Base-by-base conservation (phyloP, 1,284 basidiomycete species). In the Heterobasidion irregulare region DNA sequence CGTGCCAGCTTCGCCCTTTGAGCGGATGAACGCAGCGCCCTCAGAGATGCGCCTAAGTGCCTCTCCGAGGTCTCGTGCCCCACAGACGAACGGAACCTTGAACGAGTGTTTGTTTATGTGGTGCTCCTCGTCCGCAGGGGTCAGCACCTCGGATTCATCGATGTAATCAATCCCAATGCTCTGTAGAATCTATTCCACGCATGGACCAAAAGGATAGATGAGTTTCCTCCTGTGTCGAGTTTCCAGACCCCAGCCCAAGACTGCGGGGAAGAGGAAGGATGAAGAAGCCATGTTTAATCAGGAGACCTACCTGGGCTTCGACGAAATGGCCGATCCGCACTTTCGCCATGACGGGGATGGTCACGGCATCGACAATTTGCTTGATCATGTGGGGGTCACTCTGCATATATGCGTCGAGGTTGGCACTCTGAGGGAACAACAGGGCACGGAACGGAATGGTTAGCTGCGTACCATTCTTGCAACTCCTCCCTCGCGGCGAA, bases 311-410 rank as follows among this genome's bases (percentile, higher is more conserved):
- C 78, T 95, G 93, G 6, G 93, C 93, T 73, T 97, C 95, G 58
- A 96, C 95, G 63, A 96, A 90, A 74, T 99, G 96, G 1, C 96
- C 97, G 70, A 99, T 98, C 63, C 97, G 86, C 58, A 86, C 88
- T 75, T 95, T 94, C 54, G 92, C 92, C 91, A 94, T 94, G 65
- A 91, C 88, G 26, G 89, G 94, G 65, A 97, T 94, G 26, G 92
- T 94, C 49, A 96, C 92, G 34, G 91, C 83, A 56, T 86, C 88
- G 62, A 94, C 89, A 70, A 98, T 98, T 68, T 91, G 83, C 72
- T 98, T 98, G 78, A 99, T 98, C 89, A 98, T 93, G 57, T 84
- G 78, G 9, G 95, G 95, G 74, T 98, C 95, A 67, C 91, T 94
- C 92, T 94, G 65, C 57, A 64, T 38, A 38, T 33, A 36, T 18